These are phyloP conservation scores for Starmerella stellata DNA, from an alignment of 805 yeast species.

Conservation along the genomic window DNA sequence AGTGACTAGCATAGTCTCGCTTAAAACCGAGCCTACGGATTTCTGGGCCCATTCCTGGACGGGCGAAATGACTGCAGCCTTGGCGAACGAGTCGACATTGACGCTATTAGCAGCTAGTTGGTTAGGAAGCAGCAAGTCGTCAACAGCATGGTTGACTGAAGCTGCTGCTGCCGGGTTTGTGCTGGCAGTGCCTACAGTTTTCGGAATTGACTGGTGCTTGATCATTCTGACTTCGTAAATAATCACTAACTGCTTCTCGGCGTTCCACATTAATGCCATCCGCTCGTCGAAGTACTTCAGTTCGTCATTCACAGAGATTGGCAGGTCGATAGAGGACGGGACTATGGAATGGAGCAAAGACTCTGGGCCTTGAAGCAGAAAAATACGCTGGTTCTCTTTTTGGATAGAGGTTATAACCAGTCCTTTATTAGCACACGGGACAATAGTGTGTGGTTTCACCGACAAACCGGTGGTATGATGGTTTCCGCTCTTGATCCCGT, in stretches of 20 bases:
- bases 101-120: not conserved
- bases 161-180: not conserved
- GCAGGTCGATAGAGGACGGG: constrained; percentile 8
- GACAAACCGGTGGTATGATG: constrained; percentile 5
- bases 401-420: constrained; percentile 3
- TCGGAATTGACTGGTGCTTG: not conserved
- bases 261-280: constrained; percentile 4
- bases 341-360: constrained; percentile 5
- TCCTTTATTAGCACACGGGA: constrained; percentile 6
- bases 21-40: constrained; percentile 5
- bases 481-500: constrained; percentile 3
- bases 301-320: constrained; percentile 6
- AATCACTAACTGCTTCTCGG: not conserved
- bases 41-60: constrained; percentile 8
- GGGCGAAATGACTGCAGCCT: constrained; percentile 9
- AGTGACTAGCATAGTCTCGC: constrained; percentile 1
- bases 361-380: constrained; percentile 9
- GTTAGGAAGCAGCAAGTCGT: not conserved
- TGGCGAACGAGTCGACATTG: not conserved
- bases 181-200: not conserved
- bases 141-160: not conserved
- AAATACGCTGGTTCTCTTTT: not conserved
- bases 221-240: constrained; percentile 3
- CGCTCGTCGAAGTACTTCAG: constrained; percentile 4
- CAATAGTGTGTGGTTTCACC: constrained; percentile 1